Conservation (phyloP, 1,139 yeast species). For the Nakaseomyces nivariensis region DNA sequence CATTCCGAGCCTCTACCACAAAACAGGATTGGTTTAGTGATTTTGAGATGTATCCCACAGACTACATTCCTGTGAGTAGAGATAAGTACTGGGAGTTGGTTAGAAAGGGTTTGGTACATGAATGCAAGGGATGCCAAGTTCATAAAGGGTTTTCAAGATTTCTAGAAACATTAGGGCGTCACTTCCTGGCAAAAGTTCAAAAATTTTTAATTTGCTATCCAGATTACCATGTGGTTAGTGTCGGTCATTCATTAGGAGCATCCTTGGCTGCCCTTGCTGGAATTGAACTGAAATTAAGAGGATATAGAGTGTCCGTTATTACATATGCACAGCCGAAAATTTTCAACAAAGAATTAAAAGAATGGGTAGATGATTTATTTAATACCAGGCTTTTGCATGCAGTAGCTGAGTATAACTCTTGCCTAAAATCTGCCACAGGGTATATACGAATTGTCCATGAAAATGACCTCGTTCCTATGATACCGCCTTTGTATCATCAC, state of each 20-base stretch:
- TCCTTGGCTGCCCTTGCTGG: conserved; percentile 56
- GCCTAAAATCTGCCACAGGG: conserved; percentile 22
- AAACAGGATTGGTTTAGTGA: conserved; percentile 49
- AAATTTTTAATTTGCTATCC: conserved; percentile 33
- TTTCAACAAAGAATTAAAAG: conserved; percentile 43
- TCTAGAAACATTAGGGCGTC: conserved; percentile 33
- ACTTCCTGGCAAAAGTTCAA: conserved; percentile 31
- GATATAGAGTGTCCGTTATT: conserved; percentile 43
- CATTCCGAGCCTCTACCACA: conserved; percentile 50
- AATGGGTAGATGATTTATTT: conserved; percentile 45
- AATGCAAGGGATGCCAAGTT: conserved; percentile 43
- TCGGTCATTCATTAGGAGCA: conserved; percentile 71
- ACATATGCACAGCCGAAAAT: conserved; percentile 55
- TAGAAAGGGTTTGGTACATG: conserved; percentile 15
- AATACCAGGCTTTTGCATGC: conserved; percentile 29
- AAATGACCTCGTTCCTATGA: conserved; percentile 46
- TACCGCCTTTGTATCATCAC: conserved; percentile 46
- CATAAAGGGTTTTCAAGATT: conserved; percentile 51
- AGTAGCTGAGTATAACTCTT: conserved; percentile 9
- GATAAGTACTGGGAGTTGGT: conserved; percentile 19
- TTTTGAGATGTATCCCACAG: conserved; percentile 37
- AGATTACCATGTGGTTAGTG: conserved; percentile 40
- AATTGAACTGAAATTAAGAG: conserved; percentile 44
- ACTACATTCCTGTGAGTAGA: conserved; percentile 29
- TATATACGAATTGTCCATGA: conserved; percentile 45